These are phyloP conservation scores for Umbelopsis vinacea DNA, from an alignment of 192 early-diverging fungal genomes.

Conservation along the genomic window DNA sequence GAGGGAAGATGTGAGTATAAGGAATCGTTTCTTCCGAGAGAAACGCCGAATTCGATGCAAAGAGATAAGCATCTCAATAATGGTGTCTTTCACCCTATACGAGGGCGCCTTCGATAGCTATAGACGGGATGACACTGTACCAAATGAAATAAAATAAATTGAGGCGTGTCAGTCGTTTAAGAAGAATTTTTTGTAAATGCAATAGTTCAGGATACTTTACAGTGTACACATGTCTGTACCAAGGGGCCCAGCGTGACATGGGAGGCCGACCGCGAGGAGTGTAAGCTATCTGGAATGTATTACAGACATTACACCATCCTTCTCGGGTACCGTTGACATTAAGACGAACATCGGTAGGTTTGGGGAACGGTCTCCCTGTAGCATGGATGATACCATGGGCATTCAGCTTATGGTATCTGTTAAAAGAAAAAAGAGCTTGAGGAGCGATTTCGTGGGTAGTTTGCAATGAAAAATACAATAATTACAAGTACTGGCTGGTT, in stretches of 20 bases:
- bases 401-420: background rate
- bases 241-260: background rate
- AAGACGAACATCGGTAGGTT: background rate
- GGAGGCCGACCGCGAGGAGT: background rate
- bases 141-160: no score
- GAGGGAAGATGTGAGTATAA: no score
- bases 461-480: background rate
- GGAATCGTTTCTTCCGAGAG: no score
- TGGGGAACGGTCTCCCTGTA: background rate
- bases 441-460: no score
- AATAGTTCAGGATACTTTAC: background rate
- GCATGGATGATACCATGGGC: background rate
- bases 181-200: background rate
- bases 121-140: no score
- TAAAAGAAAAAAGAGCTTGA: background rate
- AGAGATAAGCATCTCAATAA: no score
- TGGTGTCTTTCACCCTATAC: no score
- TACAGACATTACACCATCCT: background rate
- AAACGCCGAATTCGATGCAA: no score
- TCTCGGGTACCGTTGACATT: background rate
- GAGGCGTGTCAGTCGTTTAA: no score
- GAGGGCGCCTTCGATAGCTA: no score
- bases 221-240: background rate
- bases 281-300: background rate
- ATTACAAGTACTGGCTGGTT: background rate